Conservation (phyloP, 2,329 filamentous ascomycete genomes). For the Rutstroemia sydowiana region DNA sequence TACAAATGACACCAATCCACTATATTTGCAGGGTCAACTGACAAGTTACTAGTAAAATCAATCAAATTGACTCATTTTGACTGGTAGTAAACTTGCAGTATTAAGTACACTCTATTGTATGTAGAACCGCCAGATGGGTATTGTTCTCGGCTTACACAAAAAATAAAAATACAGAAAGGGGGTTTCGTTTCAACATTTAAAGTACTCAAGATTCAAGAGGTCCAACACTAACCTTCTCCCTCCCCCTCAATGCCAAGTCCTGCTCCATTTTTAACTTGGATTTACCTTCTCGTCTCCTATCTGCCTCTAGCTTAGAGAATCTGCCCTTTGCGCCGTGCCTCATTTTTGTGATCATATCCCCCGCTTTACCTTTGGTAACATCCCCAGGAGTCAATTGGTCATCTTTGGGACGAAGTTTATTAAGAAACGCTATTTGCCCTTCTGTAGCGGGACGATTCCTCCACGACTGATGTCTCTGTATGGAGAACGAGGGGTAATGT, state of each 20-base stretch:
- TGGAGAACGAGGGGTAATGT: slow-evolving; percentile 59
- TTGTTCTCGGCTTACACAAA: no score
- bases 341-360: slow-evolving; percentile 88
- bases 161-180: no score
- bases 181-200: not conserved
- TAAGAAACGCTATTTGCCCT: slow-evolving; percentile 62
- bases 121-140: no score
- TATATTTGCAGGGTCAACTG: no score
- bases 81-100: no score
- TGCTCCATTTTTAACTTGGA: slow-evolving; percentile 34
- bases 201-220: slow-evolving; percentile 34
- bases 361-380: slow-evolving; percentile 72
- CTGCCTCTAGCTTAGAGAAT: slow-evolving; percentile 46
- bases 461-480: slow-evolving; percentile 63
- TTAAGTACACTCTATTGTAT: no score
- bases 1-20: no score
- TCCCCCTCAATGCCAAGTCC: slow-evolving; percentile 33
- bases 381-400: slow-evolving; percentile 46
- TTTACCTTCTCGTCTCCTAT: slow-evolving; percentile 43
- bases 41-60: no score
- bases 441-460: slow-evolving; percentile 56
- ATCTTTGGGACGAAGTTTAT: slow-evolving; percentile 51
- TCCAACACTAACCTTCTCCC: slow-evolving; percentile 50
- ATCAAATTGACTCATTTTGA: no score
- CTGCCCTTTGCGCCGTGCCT: slow-evolving; percentile 70